phyloP scores from a whole-genome alignment of 306 rosid genomes.

The Prunus salicina region DNA sequence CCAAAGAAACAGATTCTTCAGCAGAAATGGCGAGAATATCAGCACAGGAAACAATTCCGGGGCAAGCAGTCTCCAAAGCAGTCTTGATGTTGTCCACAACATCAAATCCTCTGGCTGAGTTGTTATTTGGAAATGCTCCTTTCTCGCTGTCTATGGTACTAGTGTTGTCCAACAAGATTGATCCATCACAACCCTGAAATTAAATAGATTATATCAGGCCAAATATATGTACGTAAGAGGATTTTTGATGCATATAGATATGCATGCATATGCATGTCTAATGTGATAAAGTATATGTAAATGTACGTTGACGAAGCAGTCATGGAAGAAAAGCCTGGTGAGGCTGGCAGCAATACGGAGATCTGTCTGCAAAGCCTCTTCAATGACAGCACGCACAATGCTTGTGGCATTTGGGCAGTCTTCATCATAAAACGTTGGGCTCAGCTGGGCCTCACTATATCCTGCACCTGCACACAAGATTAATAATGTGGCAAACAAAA shows the following conservation, averaged over 20 bases:
- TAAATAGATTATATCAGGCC: background rate
- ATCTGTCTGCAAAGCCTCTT: slow-evolving; percentile 14
- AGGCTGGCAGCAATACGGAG: slow-evolving; percentile 42
- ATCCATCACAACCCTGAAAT: slow-evolving; percentile 63
- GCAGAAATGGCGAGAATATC: slow-evolving; percentile 43
- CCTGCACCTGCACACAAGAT: background rate
- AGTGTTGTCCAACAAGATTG: slow-evolving; percentile 42
- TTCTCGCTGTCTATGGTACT: slow-evolving; percentile 45
- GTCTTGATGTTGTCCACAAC: slow-evolving; percentile 45
- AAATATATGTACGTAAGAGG: too few species aligned
- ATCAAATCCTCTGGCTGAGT: slow-evolving; percentile 51
- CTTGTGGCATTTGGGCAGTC: slow-evolving; percentile 25
- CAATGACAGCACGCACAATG: slow-evolving; percentile 16
- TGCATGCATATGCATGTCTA: background rate
- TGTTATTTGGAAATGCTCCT: slow-evolving; percentile 18
- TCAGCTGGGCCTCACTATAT: slow-evolving; percentile 7
- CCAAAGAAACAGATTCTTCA: slow-evolving; percentile 34
- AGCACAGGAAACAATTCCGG: slow-evolving; percentile 43
- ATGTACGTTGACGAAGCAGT: slow-evolving; percentile 51
- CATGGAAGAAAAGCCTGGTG: slow-evolving; percentile 57
- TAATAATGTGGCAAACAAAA: background rate
- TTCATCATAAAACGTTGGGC: slow-evolving; percentile 17
- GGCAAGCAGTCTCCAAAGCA: slow-evolving; percentile 39
- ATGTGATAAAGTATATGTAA: too few species aligned
- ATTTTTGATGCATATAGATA: too few species aligned